Conservation (phyloP, 768 basidiomycete genomes). For the Crucibulum laeve region DNA sequence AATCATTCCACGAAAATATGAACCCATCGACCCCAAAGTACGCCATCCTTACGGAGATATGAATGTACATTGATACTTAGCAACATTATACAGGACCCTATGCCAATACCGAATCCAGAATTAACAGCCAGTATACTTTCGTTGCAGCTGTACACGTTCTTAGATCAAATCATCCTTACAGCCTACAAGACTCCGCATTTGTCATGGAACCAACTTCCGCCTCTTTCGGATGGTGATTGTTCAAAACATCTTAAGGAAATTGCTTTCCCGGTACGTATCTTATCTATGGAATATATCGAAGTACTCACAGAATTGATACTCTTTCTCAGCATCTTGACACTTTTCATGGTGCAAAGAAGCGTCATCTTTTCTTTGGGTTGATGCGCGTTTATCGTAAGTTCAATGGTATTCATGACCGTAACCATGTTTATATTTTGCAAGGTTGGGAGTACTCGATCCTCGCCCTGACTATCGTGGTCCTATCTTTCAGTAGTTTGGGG, state of each 20-base stretch:
- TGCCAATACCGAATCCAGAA: conserved; percentile 32
- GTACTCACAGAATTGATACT: conserved; percentile 15
- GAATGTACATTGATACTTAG: neutral
- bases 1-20: conserved; percentile 45
- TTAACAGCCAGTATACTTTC: conserved; percentile 46
- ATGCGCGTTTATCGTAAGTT: conserved; percentile 29
- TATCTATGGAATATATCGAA: conserved; percentile 11
- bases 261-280: conserved; percentile 21
- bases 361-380: conserved; percentile 45
- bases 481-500: conserved; percentile 21
- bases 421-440: conserved; percentile 4
- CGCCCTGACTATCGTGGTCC: conserved; percentile 19
- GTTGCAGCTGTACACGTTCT: conserved; percentile 41
- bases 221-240: conserved; percentile 56
- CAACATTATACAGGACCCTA: conserved; percentile 23
- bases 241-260: conserved; percentile 15
- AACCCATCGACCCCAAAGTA: conserved; percentile 48
- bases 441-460: conserved; percentile 26
- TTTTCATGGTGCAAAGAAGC: conserved; percentile 29
- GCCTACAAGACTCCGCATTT: conserved; percentile 40
- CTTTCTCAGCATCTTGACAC: conserved; percentile 31
- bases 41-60: conserved; percentile 4
- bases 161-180: conserved; percentile 45
- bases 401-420: neutral
- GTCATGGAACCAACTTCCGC: conserved; percentile 49